Conservation (phyloP, 176 grass and related monocot genomes). For the Carex scoparia region DNA sequence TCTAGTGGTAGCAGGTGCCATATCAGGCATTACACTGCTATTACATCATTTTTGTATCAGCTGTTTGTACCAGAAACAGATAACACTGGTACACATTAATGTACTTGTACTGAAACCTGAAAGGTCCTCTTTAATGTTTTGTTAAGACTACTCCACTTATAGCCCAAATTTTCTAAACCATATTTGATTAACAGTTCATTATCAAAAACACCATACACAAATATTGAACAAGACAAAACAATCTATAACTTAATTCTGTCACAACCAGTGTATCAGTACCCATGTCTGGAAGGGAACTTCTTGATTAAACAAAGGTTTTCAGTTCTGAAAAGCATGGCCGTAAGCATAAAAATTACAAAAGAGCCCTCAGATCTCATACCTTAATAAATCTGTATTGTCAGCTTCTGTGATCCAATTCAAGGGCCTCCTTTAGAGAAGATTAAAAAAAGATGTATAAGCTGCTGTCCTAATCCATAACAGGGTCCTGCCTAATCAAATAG, state of each 20-base stretch:
- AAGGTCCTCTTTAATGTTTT: neutral
- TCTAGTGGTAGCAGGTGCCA: neutral
- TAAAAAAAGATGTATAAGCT: neutral
- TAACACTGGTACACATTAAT: neutral
- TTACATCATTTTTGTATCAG: neutral
- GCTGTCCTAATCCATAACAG: neutral
- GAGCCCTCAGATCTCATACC: neutral
- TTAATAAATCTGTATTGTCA: neutral
- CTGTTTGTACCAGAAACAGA: neutral
- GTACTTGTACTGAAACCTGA: neutral
- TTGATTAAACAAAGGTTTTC: neutral
- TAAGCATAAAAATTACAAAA: neutral
- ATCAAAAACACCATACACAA: neutral
- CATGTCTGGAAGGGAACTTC: neutral
- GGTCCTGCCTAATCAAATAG: neutral
- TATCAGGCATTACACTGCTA: neutral
- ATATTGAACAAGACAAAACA: neutral
- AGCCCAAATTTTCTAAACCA: neutral
- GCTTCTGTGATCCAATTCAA: neutral
- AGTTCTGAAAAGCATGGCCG: neutral
- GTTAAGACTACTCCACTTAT: neutral
- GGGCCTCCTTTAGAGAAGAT: neutral
- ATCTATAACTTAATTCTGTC: neutral
- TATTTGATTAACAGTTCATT: neutral
- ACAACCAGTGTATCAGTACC: neutral